Evolutionary conservation across 2,329 filamentous ascomycete species (phyloP).

Genomic region (Cladosporium sp.): DNA sequence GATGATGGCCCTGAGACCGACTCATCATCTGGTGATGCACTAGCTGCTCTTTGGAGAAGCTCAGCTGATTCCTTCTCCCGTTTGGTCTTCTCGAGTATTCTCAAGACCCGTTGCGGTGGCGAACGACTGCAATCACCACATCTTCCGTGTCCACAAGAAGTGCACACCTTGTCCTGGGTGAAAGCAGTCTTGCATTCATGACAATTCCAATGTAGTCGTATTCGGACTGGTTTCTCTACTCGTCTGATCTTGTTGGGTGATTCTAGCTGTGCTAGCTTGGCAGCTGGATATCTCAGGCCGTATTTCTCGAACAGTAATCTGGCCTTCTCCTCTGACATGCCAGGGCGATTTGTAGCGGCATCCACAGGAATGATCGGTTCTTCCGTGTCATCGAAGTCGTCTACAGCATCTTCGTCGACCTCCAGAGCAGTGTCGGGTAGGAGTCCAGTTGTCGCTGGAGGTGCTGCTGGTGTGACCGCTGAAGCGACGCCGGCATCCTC

Average conservation of each 20-base stretch:
- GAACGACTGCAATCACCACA: conserved; percentile 77
- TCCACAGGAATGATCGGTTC: conserved; percentile 21
- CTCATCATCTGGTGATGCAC: conserved; percentile 4
- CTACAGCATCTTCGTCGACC: conserved; percentile 16
- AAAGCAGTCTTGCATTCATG: conserved; percentile 76
- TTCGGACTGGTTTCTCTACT: conserved; percentile 62
- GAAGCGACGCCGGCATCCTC: conserved; percentile 5
- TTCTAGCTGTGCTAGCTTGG: conserved; percentile 15
- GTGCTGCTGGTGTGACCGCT: conserved; percentile 1
- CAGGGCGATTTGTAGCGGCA: conserved; percentile 10
- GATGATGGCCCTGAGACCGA: background rate
- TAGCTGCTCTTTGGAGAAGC: background rate
- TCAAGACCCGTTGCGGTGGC: conserved; percentile 61
- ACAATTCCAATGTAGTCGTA: conserved; percentile 74
- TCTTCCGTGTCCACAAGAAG: conserved; percentile 70
- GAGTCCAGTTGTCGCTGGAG: conserved; percentile 5
- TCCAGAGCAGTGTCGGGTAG: conserved; percentile 13
- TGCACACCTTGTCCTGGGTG: conserved; percentile 67
- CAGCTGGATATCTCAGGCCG: conserved; percentile 32
- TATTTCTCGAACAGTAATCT: conserved; percentile 41
- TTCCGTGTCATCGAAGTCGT: conserved; percentile 15
- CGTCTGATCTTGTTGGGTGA: conserved; percentile 25
- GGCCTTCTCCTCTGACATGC: conserved; percentile 24
- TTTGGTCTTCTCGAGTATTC: conserved; percentile 50
- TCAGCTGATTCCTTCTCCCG: conserved; percentile 32